Percentiles rank a stretch among this genome's conserved stretches.
Conservation (phyloP, 768 basidiomycete genomes). For the Mycena sanguinolenta region DNA sequence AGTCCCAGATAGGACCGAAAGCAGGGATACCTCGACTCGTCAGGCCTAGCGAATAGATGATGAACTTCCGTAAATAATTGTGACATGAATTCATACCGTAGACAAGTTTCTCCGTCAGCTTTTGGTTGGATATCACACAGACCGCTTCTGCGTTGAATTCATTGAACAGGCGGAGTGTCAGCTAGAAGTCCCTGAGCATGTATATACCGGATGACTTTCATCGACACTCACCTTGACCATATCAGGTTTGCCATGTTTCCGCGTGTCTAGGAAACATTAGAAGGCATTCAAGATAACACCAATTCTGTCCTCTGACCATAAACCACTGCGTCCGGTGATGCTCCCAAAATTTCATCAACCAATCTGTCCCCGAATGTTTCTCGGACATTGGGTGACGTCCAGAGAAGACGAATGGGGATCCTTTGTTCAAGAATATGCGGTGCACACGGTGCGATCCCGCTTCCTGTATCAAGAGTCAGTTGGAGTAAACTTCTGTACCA, state of each 20-base stretch:
- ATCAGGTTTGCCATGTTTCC: slow-evolving; percentile 61
- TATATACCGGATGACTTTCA: background rate
- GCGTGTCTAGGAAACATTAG: slow-evolving; percentile 51
- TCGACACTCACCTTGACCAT: slow-evolving; percentile 55
- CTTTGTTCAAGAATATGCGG: slow-evolving; percentile 65
- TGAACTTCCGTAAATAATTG: background rate
- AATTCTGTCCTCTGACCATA: slow-evolving; percentile 58
- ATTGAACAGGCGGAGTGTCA: slow-evolving; percentile 59
- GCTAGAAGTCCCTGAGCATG: slow-evolving; percentile 3
- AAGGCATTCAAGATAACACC: background rate
- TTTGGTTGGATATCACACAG: slow-evolving; percentile 71
- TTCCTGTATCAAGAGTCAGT: slow-evolving; percentile 37
- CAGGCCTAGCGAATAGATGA: slow-evolving; percentile 34
- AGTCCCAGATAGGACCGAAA: slow-evolving; percentile 74
- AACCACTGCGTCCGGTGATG: slow-evolving; percentile 67
- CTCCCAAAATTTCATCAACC: slow-evolving; percentile 67
- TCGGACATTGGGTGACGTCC: slow-evolving; percentile 73
- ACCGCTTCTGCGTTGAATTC: slow-evolving; percentile 69
- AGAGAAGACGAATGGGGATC: slow-evolving; percentile 68
- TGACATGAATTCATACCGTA: slow-evolving; percentile 56
- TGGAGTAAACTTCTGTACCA: slow-evolving; percentile 23
- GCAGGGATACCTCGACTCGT: slow-evolving; percentile 72
- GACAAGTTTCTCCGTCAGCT: slow-evolving; percentile 67
- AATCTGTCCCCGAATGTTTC: slow-evolving; percentile 74
- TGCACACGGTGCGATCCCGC: slow-evolving; percentile 74